Base-by-base conservation (phyloP, 1,284 basidiomycete species). In the Ganoderma lucidum region DNA sequence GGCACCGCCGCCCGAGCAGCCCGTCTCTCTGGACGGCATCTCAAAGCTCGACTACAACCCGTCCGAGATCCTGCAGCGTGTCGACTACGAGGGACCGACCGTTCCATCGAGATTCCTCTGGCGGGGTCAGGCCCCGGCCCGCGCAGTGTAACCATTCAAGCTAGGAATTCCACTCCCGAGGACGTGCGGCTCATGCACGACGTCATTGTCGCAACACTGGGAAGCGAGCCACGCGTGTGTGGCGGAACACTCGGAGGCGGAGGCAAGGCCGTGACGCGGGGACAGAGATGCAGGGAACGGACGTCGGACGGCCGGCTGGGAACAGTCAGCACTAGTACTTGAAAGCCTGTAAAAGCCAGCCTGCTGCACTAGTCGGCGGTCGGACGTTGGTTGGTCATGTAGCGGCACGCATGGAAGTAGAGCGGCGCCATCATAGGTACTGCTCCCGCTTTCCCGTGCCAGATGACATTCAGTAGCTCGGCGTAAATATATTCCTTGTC, bases 81-180 rank as follows among this genome's bases (percentile, higher is more conserved):
- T 48, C 14, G 62, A 63, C 62, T 51, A 63, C 23, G 44, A 37
- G 41, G 66, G 66, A 1, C 63, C 60, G 63, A 65, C 41, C 51
- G 63, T 32, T 59, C 60, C 4, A 44, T 68, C n/a, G 63, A 62
- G 51, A 39, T 68, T 3, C 59, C 63, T 9, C 37, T 68, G 51
- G 48, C 63, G 2, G 12, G 53, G 5, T 28, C 63, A 5, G 28
- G 53, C 9, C 53, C 14, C 58, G 56, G n/a, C 48, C 35, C 6
- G 45, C 28, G 37, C 39, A 53, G 63, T 6, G 37, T 60, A 15
- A 53, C 44, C 45, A 32, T 64, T 15, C 32, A 64, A 37, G 61
- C 48, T 0, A 35, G 35, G 35, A 35, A 35, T 35, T 35, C 35
- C 35, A 8, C 3, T 35, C 35, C 4, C 35, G 35, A 35, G 35